These are phyloP conservation scores for Barnettozyma sp. DNA, from an alignment of 805 yeast genomes.

Conservation along the genomic window DNA sequence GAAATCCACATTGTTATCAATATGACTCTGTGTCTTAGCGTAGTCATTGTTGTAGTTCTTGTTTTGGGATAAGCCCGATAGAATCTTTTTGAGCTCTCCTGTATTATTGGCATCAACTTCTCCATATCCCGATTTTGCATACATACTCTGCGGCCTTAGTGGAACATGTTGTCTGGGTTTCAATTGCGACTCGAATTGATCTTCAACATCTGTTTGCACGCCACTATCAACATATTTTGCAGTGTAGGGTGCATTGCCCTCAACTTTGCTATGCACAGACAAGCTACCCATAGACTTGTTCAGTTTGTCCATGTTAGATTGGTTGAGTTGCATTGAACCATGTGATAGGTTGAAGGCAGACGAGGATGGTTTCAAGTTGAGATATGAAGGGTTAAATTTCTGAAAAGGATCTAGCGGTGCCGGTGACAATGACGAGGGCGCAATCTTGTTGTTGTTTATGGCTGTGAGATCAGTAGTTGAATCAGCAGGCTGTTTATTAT, in stretches of 20 bases:
- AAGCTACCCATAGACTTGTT: conserved; percentile 22
- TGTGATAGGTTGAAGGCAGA: conserved; percentile 15
- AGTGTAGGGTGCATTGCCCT: conserved; percentile 14
- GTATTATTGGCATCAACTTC: conserved; percentile 1
- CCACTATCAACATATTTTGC: conserved; percentile 24
- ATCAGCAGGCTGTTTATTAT: conserved; percentile 2
- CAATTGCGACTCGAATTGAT: no score
- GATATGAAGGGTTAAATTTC: conserved; percentile 3
- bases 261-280: conserved; percentile 8
- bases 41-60: conserved; percentile 14
- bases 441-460: not conserved
- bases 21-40: conserved; percentile 20
- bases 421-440: not conserved
- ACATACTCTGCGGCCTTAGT: conserved; percentile 35
- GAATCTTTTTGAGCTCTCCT: conserved; percentile 18
- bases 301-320: conserved; percentile 11
- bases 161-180: no score
- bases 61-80: conserved; percentile 14
- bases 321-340: conserved; percentile 19
- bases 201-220: conserved; percentile 19
- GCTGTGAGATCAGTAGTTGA: conserved; percentile 8
- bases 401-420: conserved; percentile 9
- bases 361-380: not conserved
- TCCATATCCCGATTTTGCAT: conserved; percentile 18
- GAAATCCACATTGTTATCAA: conserved; percentile 34